Evolutionary conservation across 2,329 filamentous ascomycete species (phyloP), one percentile per base, ranked within the genome.

Genomic region (Hymenoscyphus occultus): DNA sequence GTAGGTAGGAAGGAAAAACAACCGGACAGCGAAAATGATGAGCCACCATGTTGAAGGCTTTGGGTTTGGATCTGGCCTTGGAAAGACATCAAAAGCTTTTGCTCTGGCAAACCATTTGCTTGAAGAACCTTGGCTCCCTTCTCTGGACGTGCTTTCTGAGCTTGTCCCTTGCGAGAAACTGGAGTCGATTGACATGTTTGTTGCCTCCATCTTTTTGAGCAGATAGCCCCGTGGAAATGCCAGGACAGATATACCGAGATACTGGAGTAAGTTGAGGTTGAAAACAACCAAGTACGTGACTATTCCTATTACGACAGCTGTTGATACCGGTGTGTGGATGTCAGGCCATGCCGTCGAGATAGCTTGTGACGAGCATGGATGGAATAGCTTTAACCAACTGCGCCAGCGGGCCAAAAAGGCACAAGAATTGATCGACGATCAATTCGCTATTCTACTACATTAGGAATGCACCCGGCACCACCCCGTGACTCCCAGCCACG

Each of bases 241-340:
- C n/a, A 32, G 10, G 7, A 56, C 9, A 22, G 7, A 28, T 56
- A 10, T 2, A 13, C 2, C 22, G 5, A 32, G 5, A 3, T 14
- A 28, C 6, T 28, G 19, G 14, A 32, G 13, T 5, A 19, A 10
- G 12, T 59, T 35, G 28, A 59, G 32, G 16, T 59, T 59, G 56
- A 59, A 59, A 39, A 59, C 56, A 13, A 59, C 12, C 3, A 59
- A 39, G 16, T 59, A 59, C 39, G 56, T 59, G 16, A n/a, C 14
- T 12, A 40, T 13, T 35, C 31, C 56, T 28, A 39, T 10, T 3
- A 39, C n/a, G 7, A 39, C 19, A 16, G 35, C 35, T 3, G 14
- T 32, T 10, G 9, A 35, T 16, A 59, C 13, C 4, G 35, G 56
- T 13, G 56, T 59, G 4, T 10, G 16, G 14, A 59, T 19, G 1